Evolutionary conservation across 305 asterid genomes (phyloP).

Genomic region (Solanum hybrid): DNA sequence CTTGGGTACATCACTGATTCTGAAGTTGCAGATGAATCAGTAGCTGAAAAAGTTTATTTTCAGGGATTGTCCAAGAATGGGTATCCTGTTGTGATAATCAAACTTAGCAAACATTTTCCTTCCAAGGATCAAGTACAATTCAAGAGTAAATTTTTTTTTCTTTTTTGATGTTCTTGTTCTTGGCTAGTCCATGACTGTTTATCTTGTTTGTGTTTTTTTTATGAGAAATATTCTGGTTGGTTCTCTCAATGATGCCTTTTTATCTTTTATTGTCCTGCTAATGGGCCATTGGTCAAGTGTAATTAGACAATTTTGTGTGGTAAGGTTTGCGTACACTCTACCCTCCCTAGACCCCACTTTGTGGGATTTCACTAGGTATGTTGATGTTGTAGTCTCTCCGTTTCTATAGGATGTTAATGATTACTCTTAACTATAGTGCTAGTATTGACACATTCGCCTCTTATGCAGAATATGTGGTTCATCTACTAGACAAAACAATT

Average conservation of each 20-base stretch:
- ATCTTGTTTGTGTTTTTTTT: background rate
- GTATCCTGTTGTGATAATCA: conserved; percentile 32
- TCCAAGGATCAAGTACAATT: conserved; percentile 69
- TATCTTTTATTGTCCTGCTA: background rate
- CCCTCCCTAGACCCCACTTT: no score
- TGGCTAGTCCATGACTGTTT: background rate
- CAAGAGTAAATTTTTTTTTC: conserved; percentile 39
- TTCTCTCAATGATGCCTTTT: background rate
- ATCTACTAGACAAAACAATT: background rate
- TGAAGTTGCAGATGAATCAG: conserved; percentile 47
- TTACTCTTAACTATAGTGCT: background rate
- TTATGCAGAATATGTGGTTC: background rate
- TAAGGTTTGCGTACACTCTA: no score
- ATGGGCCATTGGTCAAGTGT: background rate
- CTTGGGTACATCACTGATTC: conserved; percentile 47
- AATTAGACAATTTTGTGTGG: background rate
- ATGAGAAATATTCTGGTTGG: background rate
- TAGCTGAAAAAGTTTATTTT: conserved; percentile 33
- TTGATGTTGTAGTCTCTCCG: background rate
- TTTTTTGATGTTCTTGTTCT: background rate
- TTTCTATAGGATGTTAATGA: background rate
- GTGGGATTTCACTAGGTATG: no score
- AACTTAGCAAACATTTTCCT: conserved; percentile 37
- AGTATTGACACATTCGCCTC: background rate
- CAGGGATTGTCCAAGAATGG: conserved; percentile 51